Conservation (phyloP, 805 yeast species). For the Metschnikowia lochheadii region DNA sequence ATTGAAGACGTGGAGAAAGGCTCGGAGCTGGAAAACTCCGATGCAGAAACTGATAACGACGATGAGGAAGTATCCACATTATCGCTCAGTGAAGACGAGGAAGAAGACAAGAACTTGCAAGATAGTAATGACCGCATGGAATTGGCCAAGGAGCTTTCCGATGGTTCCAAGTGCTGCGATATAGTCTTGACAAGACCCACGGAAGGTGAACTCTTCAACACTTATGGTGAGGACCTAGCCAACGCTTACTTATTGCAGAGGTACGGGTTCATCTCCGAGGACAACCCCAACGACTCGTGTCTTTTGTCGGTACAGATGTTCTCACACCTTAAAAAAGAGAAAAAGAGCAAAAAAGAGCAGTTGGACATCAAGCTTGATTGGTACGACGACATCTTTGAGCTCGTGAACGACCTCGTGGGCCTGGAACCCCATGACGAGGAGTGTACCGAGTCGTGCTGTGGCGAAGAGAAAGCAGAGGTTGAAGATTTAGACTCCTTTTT, state of each 20-base stretch:
- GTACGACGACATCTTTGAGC: constrained; percentile 43
- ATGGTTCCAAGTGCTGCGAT: constrained; percentile 60
- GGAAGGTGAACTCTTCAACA: constrained; percentile 63
- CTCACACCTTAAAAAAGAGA: constrained; percentile 25
- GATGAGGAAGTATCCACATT: constrained; percentile 19
- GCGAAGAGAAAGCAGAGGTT: constrained; percentile 13
- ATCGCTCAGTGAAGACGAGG: constrained; percentile 19
- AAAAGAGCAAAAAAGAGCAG: constrained; percentile 25
- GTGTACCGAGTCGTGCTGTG: constrained; percentile 15
- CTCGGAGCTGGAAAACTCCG: constrained; percentile 8
- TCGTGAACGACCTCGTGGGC: constrained; percentile 24
- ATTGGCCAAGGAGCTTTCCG: constrained; percentile 31
- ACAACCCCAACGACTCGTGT: constrained; percentile 47
- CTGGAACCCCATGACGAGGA: constrained; percentile 17
- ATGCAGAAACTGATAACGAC: constrained; percentile 21
- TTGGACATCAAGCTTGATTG: constrained; percentile 40
- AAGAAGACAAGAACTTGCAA: constrained; percentile 11
- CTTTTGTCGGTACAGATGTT: constrained; percentile 52
- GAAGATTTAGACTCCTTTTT: constrained; percentile 19
- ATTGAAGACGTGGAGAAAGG: constrained; percentile 24
- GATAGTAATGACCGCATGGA: constrained; percentile 22
- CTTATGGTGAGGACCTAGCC: constrained; percentile 69
- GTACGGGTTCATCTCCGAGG: constrained; percentile 70
- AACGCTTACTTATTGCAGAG: constrained; percentile 65
- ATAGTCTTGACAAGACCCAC: constrained; percentile 46